Percentiles rank a stretch among this genome's conserved stretches.
Conservation (phyloP, 208 protist genomes). For the Strigomonas culicis region DNA sequence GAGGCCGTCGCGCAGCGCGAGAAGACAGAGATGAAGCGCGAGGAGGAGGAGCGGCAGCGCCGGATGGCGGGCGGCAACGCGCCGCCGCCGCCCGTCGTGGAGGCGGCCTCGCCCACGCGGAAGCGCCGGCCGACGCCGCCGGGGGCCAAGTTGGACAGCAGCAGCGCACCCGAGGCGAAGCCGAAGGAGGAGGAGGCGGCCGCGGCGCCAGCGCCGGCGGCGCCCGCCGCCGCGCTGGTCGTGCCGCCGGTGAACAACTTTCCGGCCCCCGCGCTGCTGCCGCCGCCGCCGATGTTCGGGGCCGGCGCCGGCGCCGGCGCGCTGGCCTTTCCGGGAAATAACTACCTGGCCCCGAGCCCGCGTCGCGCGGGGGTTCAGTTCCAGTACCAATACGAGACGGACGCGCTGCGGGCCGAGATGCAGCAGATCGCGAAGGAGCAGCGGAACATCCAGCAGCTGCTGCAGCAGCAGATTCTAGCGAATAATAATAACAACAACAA, state of each 20-base stretch:
- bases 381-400: slow-evolving; percentile 15
- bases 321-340: no score
- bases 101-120: not conserved
- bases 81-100: slow-evolving; percentile 17
- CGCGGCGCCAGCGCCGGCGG: not conserved
- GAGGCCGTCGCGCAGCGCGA: slow-evolving; percentile 38
- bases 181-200: not conserved
- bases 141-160: no score
- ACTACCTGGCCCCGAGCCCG: no score
- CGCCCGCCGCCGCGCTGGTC: not conserved
- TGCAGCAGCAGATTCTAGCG: slow-evolving; percentile 1
- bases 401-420: slow-evolving; percentile 15
- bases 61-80: slow-evolving; percentile 30
- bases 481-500: not conserved
- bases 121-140: no score
- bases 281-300: not conserved
- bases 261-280: not conserved
- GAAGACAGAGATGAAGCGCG: slow-evolving; percentile 45
- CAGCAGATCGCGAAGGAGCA: slow-evolving; percentile 17
- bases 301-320: not conserved
- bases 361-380: no score
- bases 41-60: slow-evolving; percentile 32
- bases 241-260: not conserved
- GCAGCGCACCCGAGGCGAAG: not conserved
- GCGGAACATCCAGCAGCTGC: slow-evolving; percentile 6